A percentile compares a stretch with the other conserved stretches of the same genome.
phyloP scores from a whole-genome alignment of 768 basidiomycete species.

The Boletus tomentosulus region DNA sequence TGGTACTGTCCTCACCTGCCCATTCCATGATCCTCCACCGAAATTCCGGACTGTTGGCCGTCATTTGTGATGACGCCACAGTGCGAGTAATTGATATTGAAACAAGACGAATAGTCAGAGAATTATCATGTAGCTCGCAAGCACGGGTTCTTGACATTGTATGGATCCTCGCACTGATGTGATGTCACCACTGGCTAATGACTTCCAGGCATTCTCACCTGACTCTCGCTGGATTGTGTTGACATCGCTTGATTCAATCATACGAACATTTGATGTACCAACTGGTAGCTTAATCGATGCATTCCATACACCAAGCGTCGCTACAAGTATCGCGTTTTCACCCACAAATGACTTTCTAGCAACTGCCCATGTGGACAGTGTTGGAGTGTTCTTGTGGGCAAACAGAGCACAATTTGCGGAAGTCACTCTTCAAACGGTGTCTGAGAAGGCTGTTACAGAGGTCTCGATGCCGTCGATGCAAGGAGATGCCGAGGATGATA shows the following conservation, averaged over 20 bases:
- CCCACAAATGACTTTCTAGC: constrained; percentile 96
- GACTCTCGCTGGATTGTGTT: constrained; percentile 93
- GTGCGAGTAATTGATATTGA: constrained; percentile 91
- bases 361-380: constrained; percentile 88
- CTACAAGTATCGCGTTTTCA: constrained; percentile 89
- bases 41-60: constrained; percentile 80
- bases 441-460: constrained; percentile 68
- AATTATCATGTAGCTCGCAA: constrained; percentile 70
- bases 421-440: constrained; percentile 74
- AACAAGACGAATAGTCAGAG: constrained; percentile 82
- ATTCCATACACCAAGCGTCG: constrained; percentile 82
- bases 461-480: constrained; percentile 80
- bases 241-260: constrained; percentile 84
- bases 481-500: constrained; percentile 74
- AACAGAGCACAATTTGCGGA: constrained; percentile 94
- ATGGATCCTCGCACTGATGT: constrained; percentile 25
- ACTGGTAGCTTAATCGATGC: constrained; percentile 90
- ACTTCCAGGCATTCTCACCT: constrained; percentile 79
- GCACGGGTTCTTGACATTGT: constrained; percentile 89
- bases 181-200: constrained; percentile 2
- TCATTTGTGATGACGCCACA: constrained; percentile 79
- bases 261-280: constrained; percentile 94
- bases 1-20: constrained; percentile 64
- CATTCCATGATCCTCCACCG: constrained; percentile 74
- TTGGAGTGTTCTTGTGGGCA: constrained; percentile 97